Base-by-base conservation (phyloP, 2,329 filamentous ascomycete genomes). In the Calycina marina region DNA sequence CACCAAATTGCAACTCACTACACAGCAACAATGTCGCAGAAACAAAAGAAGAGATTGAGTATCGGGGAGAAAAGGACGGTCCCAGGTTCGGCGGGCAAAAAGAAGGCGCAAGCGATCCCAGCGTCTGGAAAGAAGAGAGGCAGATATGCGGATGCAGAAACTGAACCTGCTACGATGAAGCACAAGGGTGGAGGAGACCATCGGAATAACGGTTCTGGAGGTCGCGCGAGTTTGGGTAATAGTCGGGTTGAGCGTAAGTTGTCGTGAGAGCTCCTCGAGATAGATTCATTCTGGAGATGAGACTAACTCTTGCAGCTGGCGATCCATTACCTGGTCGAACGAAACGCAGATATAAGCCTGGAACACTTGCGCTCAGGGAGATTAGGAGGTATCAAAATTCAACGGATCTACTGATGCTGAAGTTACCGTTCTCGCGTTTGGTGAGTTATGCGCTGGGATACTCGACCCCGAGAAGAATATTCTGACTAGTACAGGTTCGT, bases 341-440 rank as follows among this genome's bases (percentile, higher is more conserved):
- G 43, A 71, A 66, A 43, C 68, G 68, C 42, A 69, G 80, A 43
- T 85, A 83, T 51, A 69, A 63, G 35, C 80, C 80, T 1, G 85
- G 85, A 51, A 94, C 86, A 26, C 68, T 83, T 44, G 88, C 90
- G 33, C 68, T 96, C 34, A 78, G 80, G 58, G 88, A 96, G 62
- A 96, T 96, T 56, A 70, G 86, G 55, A 74, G 72, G 49, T 92
- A 92, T 56, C 90, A 96, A 60, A 80, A 77, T 57, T 81, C 74
- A 40, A 93, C 84, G 38, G 86, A 96, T 50, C 72, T 96, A 17
- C 62, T 96, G 30, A 69, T 96, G 44, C 67, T 68, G 45, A 86
- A 85, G 57, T 65, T 86, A 6, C 81, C 82, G 10, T 88, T 90
- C 58, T 69, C 81, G 45, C 72, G 82, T 53, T 64, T 90, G 37